Evolutionary conservation across 768 basidiomycete species (phyloP).

Genomic region (Suillus weaverae): DNA sequence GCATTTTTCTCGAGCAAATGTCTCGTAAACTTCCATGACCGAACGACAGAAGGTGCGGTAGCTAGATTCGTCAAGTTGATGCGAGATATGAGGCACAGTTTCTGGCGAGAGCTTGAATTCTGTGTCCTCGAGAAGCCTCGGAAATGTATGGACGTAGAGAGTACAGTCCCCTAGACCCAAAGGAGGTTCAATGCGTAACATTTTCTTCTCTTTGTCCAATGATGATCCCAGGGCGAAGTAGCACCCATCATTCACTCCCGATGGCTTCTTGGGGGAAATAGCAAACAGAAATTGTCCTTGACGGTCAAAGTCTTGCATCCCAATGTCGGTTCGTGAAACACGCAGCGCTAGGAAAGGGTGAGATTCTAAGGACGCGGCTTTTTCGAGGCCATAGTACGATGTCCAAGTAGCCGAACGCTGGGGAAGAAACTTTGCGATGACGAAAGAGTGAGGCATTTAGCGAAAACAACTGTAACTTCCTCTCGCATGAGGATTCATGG

Average conservation of each 20-base stretch:
- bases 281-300: background rate
- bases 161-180: background rate
- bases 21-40: background rate
- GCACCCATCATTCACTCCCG: background rate
- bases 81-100: background rate
- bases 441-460: conserved; percentile 2
- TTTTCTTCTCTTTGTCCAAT: background rate
- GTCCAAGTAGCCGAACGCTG: conserved; percentile 3
- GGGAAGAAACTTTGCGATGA: conserved; percentile 5
- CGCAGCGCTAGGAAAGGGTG: conserved; percentile 6
- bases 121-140: background rate
- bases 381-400: background rate
- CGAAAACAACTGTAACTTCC: background rate
- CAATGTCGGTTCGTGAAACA: background rate
- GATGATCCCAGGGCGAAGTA: conserved; percentile 4
- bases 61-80: background rate
- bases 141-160: conserved; percentile 7
- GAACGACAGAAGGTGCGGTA: conserved; percentile 4
- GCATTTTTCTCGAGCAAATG: background rate
- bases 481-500: background rate
- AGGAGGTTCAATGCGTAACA: background rate
- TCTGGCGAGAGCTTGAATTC: background rate
- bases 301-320: background rate
- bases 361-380: background rate
- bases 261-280: background rate